phyloP scores from a whole-genome alignment of 768 basidiomycete species.

The Trichaptum fuscoviolaceum region DNA sequence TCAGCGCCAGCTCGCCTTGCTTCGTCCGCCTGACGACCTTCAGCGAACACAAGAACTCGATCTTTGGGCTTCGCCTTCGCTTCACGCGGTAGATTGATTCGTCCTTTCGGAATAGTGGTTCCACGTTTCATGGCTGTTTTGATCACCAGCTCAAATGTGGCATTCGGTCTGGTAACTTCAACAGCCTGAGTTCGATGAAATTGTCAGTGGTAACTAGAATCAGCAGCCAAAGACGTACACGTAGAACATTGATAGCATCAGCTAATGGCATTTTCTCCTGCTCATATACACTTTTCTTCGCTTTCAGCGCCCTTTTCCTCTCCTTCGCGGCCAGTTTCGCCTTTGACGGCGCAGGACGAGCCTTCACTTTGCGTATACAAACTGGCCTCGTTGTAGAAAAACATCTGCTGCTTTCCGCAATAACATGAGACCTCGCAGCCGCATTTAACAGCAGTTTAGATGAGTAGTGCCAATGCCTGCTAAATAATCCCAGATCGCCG shows the following conservation, averaged over 20 bases:
- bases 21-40: slow-evolving; percentile 74
- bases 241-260: slow-evolving; percentile 65
- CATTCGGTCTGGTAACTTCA: slow-evolving; percentile 69
- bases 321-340: slow-evolving; percentile 63
- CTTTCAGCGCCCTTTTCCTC: slow-evolving; percentile 50
- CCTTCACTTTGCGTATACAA: neutral
- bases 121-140: slow-evolving; percentile 77
- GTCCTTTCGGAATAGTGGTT: slow-evolving; percentile 82
- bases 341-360: slow-evolving; percentile 52
- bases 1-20: slow-evolving; percentile 87
- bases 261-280: slow-evolving; percentile 59
- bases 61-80: slow-evolving; percentile 60
- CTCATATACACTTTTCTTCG: slow-evolving; percentile 51
- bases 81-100: slow-evolving; percentile 79
- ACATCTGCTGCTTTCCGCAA: neutral
- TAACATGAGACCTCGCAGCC: neutral
- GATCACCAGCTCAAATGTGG: slow-evolving; percentile 76
- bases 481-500: neutral
- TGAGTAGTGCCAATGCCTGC: neutral
- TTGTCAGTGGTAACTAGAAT: slow-evolving; percentile 5
- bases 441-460: neutral
- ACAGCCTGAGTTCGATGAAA: slow-evolving; percentile 52
- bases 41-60: slow-evolving; percentile 89
- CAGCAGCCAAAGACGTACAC: slow-evolving; percentile 39
- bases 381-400: neutral